Base-by-base conservation (phyloP, 495 filamentous ascomycete species). In the Schizothecium vesticola region DNA sequence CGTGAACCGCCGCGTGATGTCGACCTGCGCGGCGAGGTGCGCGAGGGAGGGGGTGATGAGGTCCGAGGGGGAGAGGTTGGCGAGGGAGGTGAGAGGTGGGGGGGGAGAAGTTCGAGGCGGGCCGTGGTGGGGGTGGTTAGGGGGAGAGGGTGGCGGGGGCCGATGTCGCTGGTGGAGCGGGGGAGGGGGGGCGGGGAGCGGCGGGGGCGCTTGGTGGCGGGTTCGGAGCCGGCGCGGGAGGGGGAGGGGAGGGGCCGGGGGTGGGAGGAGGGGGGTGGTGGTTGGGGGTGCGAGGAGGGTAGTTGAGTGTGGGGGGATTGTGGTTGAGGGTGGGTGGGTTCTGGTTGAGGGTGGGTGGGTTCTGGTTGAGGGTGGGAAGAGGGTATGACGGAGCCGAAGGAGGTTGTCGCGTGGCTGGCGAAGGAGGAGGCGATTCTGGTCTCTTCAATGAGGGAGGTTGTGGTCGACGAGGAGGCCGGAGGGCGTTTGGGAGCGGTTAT, bases 11-110 rank as follows among this genome's bases (percentile, higher is more conserved):
- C 74, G 77, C 0, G 70, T 11, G 4, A 86, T 80, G 7, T 83
- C 78, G 55, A 90, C 82, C 10, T 87, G 83, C 3, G 70, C 64
- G 0, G 82, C 81, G 4, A 91, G 78, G 71, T 84, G 80, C 3
- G 76, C 71, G 16, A 91, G 82, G 9, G 82, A 79, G 11, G 81
- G 77, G 3, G 90, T 91, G 65, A 91, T 68, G 12, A 86, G 31
- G 11, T 73, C 70, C 0, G 64, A 24, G 1, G 78, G 68, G 1
- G 69, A 65, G 0, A 82, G 57, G 3, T 75, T 62, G 0, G 7
- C 25, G 12, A 73, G 36, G 7, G 70, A 72, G 0, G 71, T 62
- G 1, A 74, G 71, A 0, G 82, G 80, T 0, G 71, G 70, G 0
- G 81, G 81, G 1, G 81, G 22, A 61, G 33, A n/a, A 84, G 74